Conservation (phyloP, 2,329 filamentous ascomycete species). For the Orbilia javanica region DNA sequence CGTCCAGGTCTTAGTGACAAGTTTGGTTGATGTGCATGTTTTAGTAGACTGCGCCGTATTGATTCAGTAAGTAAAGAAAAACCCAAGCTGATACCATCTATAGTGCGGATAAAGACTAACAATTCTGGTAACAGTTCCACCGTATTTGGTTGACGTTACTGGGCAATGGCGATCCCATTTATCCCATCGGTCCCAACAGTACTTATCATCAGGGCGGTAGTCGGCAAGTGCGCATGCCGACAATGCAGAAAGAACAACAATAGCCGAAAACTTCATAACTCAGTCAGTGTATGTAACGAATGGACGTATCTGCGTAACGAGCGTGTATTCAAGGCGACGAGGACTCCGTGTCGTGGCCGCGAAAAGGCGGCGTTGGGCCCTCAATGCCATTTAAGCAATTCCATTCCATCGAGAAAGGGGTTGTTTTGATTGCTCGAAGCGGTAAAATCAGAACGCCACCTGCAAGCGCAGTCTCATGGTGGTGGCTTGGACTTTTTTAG, state of each 20-base stretch:
- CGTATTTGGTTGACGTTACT: slow-evolving; percentile 19
- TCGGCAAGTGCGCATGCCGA: slow-evolving; percentile 30
- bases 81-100: no score
- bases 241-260: slow-evolving; percentile 34
- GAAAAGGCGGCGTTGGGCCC: not conserved
- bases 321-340: not conserved
- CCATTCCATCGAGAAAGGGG: not conserved
- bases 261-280: slow-evolving; percentile 24
- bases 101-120: slow-evolving; percentile 9
- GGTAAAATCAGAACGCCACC: slow-evolving; percentile 3
- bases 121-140: not conserved
- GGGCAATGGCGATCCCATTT: slow-evolving; percentile 43
- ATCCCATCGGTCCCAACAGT: slow-evolving; percentile 39
- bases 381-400: not conserved
- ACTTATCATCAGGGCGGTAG: slow-evolving; percentile 31
- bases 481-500: no score
- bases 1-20: slow-evolving; percentile 5
- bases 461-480: no score
- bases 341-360: not conserved
- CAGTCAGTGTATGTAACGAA: slow-evolving; percentile 8
- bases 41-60: not conserved
- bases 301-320: not conserved
- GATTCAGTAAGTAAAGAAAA: not conserved
- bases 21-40: not conserved
- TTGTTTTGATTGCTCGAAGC: not conserved